Base-by-base conservation (phyloP, 2,329 filamentous ascomycete genomes). In the Lachnellula cervina region DNA sequence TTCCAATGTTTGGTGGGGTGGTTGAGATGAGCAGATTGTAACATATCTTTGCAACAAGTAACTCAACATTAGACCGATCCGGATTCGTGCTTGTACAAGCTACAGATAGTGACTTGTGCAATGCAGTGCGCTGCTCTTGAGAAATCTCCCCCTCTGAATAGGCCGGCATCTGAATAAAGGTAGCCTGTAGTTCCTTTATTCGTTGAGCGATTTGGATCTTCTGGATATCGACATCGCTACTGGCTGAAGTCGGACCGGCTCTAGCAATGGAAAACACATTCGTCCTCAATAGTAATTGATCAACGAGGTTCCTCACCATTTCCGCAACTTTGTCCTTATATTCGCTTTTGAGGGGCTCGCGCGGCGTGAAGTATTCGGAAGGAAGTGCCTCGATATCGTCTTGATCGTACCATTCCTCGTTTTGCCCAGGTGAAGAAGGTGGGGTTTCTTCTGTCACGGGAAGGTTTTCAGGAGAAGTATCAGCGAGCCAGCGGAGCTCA, bases 11-110 rank as follows among this genome's bases (percentile, higher is more conserved):
- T 0, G 88, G 87, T 0, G 83, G 80, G 17, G 81, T 74, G 2
- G 77, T 69, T 2, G 82, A 83, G 3, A 82, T 73, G 16, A 90
- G 76, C 3, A 94, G 72, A 65, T 89, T 90, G 70, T 86, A 85
- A 56, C 75, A 79, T 17, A 82, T 70, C 53, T 75, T 73, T 11
- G 67, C 61, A 40, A 71, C 48, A 49, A 67, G 62, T 11, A 66
- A 49, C 48, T 68, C 61, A 7, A 67, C 52, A 50, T 61, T 59
- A 3, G 55, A 21, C 16, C 56, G 40, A 28, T 59, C 49, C 17
- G 34, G 13, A 3, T 21, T 49, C 19, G 59, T 56, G 35, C 54
- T 59, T 17, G 56, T 43, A 37, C 62, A 65, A 11, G 68, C 54
- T 2, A 23, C 37, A 23, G 45, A 50, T 5, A 70, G 25, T 7